These are phyloP conservation scores for Strobilomyces echinocephalus DNA, from an alignment of 768 basidiomycete species.

Conservation along the genomic window DNA sequence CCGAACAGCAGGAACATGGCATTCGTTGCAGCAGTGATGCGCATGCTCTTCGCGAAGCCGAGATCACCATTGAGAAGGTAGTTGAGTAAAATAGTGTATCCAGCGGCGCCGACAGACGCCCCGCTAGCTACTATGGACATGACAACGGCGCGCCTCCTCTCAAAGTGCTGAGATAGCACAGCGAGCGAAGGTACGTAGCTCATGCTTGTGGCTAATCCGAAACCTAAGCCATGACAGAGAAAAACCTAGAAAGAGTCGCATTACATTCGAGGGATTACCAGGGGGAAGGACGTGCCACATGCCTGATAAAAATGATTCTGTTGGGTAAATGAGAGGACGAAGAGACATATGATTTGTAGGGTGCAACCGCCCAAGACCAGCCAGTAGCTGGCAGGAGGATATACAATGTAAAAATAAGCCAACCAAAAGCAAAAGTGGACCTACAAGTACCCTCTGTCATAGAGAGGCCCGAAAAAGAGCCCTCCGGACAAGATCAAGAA, in stretches of 20 bases:
- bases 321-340: slow-evolving; percentile 41
- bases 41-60: slow-evolving; percentile 42
- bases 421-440: slow-evolving; percentile 1
- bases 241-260: slow-evolving; percentile 34
- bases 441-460: slow-evolving; percentile 50
- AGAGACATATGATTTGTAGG: slow-evolving; percentile 39
- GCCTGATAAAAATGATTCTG: slow-evolving; percentile 33
- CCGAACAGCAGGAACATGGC: slow-evolving; percentile 35
- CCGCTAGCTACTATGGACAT: slow-evolving; percentile 40
- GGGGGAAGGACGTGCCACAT: slow-evolving; percentile 19
- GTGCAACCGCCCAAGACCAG: slow-evolving; percentile 42
- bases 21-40: slow-evolving; percentile 40
- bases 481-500: slow-evolving; percentile 42
- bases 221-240: slow-evolving; percentile 33
- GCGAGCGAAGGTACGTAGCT: slow-evolving; percentile 40
- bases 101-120: slow-evolving; percentile 26
- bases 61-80: slow-evolving; percentile 12
- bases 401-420: neutral
- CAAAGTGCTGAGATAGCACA: slow-evolving; percentile 44
- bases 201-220: slow-evolving; percentile 42
- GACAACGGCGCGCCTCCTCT: slow-evolving; percentile 34
- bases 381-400: slow-evolving; percentile 30
- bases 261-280: slow-evolving; percentile 11
- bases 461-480: slow-evolving; percentile 44
- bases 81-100: slow-evolving; percentile 29